Percentiles rank a stretch among this genome's conserved stretches.
Evolutionary conservation across 352 stramenopile species (phyloP).

Genomic region (Peronosclerospora sorghi): DNA sequence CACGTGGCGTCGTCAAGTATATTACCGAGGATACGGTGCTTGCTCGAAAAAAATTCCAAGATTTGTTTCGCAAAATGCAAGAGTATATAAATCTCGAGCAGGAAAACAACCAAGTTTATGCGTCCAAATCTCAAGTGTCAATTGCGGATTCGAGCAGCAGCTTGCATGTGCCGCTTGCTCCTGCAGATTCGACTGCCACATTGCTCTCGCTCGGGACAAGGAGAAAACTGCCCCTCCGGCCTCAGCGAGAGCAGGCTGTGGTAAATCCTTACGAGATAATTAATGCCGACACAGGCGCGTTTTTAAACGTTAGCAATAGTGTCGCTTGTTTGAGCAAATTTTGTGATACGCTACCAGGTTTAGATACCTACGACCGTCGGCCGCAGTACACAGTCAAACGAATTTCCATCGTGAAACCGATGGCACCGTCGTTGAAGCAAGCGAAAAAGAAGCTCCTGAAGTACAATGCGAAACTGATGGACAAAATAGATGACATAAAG

Average conservation of each 20-base stretch:
- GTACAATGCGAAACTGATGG: conserved; percentile 65
- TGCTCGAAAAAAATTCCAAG: conserved; percentile 51
- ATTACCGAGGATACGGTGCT: conserved; percentile 28
- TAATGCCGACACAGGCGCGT: conserved; percentile 52
- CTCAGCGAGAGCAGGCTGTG: conserved; percentile 9
- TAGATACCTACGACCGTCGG: conserved; percentile 75
- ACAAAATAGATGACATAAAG: conserved; percentile 68
- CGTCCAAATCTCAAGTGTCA: neutral
- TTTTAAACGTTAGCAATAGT: conserved; percentile 56
- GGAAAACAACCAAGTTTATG: conserved; percentile 11
- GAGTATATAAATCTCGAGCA: conserved; percentile 41
- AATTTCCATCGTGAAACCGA: conserved; percentile 33
- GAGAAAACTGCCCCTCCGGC: conserved; percentile 8
- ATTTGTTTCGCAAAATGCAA: conserved; percentile 48
- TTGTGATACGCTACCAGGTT: conserved; percentile 65
- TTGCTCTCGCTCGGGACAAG: conserved; percentile 8
- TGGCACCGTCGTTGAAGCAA: conserved; percentile 43
- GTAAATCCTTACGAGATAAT: conserved; percentile 37
- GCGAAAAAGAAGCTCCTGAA: conserved; percentile 68
- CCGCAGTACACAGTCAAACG: conserved; percentile 69
- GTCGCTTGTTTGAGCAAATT: conserved; percentile 60
- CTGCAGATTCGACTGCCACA: neutral
- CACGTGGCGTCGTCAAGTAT: conserved; percentile 53
- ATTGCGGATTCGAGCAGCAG: neutral
- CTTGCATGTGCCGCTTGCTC: conserved; percentile 6